phyloP scores from a whole-genome alignment of 208 protist species.

The Spongospora subterranea region DNA sequence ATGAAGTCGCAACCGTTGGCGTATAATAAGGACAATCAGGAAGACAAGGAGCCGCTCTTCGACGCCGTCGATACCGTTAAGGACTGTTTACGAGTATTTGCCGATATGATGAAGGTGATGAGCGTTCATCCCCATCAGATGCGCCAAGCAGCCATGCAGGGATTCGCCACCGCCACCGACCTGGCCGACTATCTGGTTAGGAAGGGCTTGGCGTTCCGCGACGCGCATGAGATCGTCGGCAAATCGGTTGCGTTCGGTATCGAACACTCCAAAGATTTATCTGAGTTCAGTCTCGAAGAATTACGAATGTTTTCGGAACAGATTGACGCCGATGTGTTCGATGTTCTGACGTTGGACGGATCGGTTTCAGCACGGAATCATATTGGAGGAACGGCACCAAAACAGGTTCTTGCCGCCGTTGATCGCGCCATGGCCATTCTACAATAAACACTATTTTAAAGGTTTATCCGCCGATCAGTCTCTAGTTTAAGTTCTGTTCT shows the following conservation, averaged over 20 bases:
- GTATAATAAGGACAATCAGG: slow-evolving; percentile 81
- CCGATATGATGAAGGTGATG: slow-evolving; percentile 49
- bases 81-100: slow-evolving; percentile 53
- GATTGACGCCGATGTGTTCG: background rate
- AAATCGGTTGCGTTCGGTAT: background rate
- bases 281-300: background rate
- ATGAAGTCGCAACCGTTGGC: slow-evolving; percentile 77
- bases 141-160: background rate
- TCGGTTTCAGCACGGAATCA: background rate
- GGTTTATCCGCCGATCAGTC: too few species aligned
- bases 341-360: background rate
- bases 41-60: slow-evolving; percentile 79
- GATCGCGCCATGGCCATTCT: too few species aligned
- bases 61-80: slow-evolving; percentile 72
- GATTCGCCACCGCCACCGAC: slow-evolving; percentile 57
- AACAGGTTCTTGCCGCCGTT: background rate
- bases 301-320: background rate
- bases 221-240: background rate
- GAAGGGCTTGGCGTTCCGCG: background rate
- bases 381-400: background rate
- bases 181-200: slow-evolving; percentile 63
- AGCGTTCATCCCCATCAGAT: background rate
- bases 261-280: background rate
- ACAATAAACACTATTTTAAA: too few species aligned
- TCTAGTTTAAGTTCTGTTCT: too few species aligned